Conservation (phyloP, 2,329 filamentous ascomycete species). For the Calonectria pseudoreteaudii region DNA sequence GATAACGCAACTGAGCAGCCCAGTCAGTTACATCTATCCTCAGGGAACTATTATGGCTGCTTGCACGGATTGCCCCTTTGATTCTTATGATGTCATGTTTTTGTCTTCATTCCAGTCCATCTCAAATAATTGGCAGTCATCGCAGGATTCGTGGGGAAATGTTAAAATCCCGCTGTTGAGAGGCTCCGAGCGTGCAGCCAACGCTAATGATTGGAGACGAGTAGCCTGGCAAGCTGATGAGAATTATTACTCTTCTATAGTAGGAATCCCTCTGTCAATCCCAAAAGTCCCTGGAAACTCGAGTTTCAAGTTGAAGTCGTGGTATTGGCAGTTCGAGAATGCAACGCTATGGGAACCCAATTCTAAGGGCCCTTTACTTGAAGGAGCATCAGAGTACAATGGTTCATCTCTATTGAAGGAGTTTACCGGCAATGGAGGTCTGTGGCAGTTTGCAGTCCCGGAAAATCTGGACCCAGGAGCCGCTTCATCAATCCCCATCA, state of each 20-base stretch:
- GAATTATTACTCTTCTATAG: neutral
- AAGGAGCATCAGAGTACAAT: neutral
- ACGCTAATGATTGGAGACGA: neutral
- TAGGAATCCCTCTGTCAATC: neutral
- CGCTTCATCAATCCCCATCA: neutral
- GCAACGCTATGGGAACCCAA: neutral
- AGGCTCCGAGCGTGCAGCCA: neutral
- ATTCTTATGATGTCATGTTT: neutral
- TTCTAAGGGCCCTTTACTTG: neutral
- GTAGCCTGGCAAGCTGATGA: neutral
- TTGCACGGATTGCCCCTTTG: neutral
- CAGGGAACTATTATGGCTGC: neutral
- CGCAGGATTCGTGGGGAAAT: neutral
- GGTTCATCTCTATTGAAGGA: neutral
- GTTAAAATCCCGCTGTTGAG: neutral
- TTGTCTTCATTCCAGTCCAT: neutral
- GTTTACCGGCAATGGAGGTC: neutral
- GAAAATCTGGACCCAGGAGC: neutral
- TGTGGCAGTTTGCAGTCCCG: neutral
- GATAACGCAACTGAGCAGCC: neutral
- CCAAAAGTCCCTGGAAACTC: neutral
- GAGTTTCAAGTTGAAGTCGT: neutral
- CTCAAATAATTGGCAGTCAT: neutral
- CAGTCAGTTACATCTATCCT: neutral
- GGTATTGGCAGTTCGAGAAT: neutral